Evolutionary conservation across 768 basidiomycete genomes (phyloP).

Genomic region (Tricholomella constricta): DNA sequence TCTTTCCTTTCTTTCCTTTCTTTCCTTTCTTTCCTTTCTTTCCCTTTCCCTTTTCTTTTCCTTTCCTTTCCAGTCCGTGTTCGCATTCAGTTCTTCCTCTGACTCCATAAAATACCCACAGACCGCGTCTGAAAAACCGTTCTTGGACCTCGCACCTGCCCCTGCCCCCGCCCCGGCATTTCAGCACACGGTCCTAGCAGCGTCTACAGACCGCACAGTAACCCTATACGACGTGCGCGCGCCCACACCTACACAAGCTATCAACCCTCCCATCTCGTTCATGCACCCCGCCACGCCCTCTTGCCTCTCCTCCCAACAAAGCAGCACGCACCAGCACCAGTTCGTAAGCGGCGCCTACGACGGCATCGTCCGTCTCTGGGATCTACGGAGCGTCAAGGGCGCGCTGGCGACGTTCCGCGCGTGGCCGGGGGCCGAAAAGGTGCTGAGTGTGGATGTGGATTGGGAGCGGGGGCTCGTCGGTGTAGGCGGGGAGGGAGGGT

Average conservation of each 20-base stretch:
- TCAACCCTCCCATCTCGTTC: constrained; percentile 42
- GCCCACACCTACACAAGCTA: constrained; percentile 31
- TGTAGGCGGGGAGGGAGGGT: constrained; percentile 64
- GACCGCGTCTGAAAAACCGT: constrained; percentile 74
- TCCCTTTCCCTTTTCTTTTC: too few relatives aligned
- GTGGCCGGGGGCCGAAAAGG: constrained; percentile 58
- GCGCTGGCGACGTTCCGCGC: constrained; percentile 66
- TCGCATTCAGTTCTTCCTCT: neutral
- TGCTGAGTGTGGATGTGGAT: constrained; percentile 61
- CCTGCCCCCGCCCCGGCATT: too few relatives aligned
- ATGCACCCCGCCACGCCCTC: constrained; percentile 69
- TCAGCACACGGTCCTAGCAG: constrained; percentile 53
- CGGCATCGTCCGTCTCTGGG: constrained; percentile 77
- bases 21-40: too few relatives aligned
- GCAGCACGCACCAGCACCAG: too few relatives aligned
- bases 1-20: too few relatives aligned
- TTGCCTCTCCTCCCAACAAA: constrained; percentile 43
- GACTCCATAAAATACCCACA: constrained; percentile 32
- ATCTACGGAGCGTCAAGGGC: constrained; percentile 66
- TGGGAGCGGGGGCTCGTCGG: constrained; percentile 58
- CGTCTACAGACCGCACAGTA: constrained; percentile 76
- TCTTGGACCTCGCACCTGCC: constrained; percentile 61
- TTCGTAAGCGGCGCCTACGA: constrained; percentile 77
- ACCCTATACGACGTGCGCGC: constrained; percentile 69
- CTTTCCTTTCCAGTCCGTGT: constrained; percentile 3